Evolutionary conservation across 2,329 filamentous ascomycete species (phyloP), one percentile per base, ranked within the genome.

Genomic region (Lithohypha guttulata): DNA sequence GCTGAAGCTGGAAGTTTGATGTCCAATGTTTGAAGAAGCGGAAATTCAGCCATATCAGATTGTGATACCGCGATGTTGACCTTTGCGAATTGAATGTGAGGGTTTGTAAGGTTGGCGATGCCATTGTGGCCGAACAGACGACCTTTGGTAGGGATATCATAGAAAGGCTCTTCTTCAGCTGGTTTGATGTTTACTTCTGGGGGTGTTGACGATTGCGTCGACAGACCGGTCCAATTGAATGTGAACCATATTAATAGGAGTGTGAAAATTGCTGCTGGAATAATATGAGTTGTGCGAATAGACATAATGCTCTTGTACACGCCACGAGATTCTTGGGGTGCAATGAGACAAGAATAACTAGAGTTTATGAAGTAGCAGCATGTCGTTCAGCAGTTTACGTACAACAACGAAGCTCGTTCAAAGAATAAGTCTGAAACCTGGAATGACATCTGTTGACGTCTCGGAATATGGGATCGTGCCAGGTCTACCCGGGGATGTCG

Each of bases 1-100:
- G 26, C 31, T 19, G 35, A 39, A n/a, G 35, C 26, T 15, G 35
- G 35, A 2, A 39, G 35, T 8, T 39, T 39, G 26, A 39, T 31
- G 25, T 39, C 35, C 7, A 39, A 27, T 3, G 35, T 10, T 28
- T 39, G 35, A 26, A 39, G 21, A 11, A 39, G 35, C 7, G 35
- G 35, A 14, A 30, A 17, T 4, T 26, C 7, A 7, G 7, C 20
- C 18, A 31, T 39, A 13, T 39, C 35, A 7, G 35, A 39, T 22
- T 39, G 35, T 5, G 35, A 30, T n/a, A 39, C 35, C 6, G 26
- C n/a, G 14, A 39, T 30, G 26, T 22, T 26, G 3, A 39, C 26
- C 18, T 23, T 29, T 21, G 35, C 35, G 20, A 31, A 22, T 13
- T 39, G 35, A 11, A 39, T 39, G 14, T 31, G 18, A 7, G 35